phyloP scores from a whole-genome alignment of 106 monocot genomes.

The Narthecium ossifragum region DNA sequence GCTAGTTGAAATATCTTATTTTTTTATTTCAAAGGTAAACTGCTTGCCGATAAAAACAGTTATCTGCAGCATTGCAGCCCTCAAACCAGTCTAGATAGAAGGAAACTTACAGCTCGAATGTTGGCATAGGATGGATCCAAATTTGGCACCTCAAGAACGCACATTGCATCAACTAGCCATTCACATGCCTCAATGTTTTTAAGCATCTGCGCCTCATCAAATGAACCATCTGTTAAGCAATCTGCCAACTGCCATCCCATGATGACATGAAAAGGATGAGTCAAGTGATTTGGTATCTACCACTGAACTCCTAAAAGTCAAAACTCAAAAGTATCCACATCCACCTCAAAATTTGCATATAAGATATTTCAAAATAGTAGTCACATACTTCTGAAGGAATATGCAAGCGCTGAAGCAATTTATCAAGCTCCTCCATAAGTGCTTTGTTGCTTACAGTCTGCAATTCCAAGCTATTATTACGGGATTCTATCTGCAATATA shows the following conservation, averaged over 20 bases:
- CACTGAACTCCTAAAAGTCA: no score
- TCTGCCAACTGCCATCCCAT: conserved; percentile 60
- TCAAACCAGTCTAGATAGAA: no score
- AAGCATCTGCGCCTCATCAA: conserved; percentile 90
- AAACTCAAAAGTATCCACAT: no score
- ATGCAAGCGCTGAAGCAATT: conserved; percentile 75
- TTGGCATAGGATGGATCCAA: conserved; percentile 84
- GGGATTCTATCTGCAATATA: conserved; percentile 86
- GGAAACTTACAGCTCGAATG: conserved; percentile 76
- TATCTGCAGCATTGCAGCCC: no score
- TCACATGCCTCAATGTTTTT: conserved; percentile 97
- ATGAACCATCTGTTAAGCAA: conserved; percentile 87
- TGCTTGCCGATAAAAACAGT: no score
- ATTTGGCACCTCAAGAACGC: conserved; percentile 64
- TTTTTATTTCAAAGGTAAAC: no score
- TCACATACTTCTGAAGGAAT: conserved; percentile 78
- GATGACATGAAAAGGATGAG: no score
- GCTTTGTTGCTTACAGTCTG: conserved; percentile 70
- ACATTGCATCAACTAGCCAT: conserved; percentile 78
- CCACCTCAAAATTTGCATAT: no score
- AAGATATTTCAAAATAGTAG: not conserved
- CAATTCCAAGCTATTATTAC: conserved; percentile 93
- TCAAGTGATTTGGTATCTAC: no score
- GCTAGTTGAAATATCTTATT: no score
- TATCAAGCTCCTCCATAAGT: conserved; percentile 88